Evolutionary conservation across 2,329 filamentous ascomycete genomes (phyloP), one percentile per base, ranked within the genome.

Genomic region (Hypoxylon sp.): DNA sequence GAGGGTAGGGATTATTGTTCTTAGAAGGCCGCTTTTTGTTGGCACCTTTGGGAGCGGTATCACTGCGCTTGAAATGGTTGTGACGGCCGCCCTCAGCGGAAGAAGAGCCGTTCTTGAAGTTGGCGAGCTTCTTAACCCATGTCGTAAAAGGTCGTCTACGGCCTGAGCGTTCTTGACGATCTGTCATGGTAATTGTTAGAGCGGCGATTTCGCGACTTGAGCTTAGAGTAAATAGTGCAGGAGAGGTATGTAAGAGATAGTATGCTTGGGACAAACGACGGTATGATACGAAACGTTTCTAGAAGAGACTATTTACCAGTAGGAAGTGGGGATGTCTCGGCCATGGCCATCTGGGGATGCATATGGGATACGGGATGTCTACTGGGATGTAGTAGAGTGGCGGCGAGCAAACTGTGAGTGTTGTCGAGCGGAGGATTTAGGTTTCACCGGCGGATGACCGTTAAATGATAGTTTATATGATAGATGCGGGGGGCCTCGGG

Each of bases 61-160:
- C 79, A 40, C 36, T 40, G 54, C 79, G 78, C 71, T 84, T 85
- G 33, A 71, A 69, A 46, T 77, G 73, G 64, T 73, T 78, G 68
- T 76, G 79, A 73, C 75, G 78, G 61, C 73, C 79, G 71, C 74
- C 64, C 42, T 83, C 83, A 64, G 88, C 84, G 68, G 88, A 84
- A 67, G 86, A 91, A 3, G 89, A 89, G 59, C 82, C 84, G 58
- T 76, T 78, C 79, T 97, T 97, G 80, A 97, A 90, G 77, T 91
- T 95, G 66, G 93, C 90, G 61, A 98, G 87, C 75, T 94, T 94
- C 84, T 94, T 97, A 83, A 99, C 93, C 91, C 95, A 96, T 71
- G 90, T 92, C 48, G 94, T 88, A 77, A 98, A 98, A 22, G 94
- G 95, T 69, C 92, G 89, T 72, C 93, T 90, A 70, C 93, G 91